Conservation (phyloP, 306 rosid species). For the Cucurbita moschata region DNA sequence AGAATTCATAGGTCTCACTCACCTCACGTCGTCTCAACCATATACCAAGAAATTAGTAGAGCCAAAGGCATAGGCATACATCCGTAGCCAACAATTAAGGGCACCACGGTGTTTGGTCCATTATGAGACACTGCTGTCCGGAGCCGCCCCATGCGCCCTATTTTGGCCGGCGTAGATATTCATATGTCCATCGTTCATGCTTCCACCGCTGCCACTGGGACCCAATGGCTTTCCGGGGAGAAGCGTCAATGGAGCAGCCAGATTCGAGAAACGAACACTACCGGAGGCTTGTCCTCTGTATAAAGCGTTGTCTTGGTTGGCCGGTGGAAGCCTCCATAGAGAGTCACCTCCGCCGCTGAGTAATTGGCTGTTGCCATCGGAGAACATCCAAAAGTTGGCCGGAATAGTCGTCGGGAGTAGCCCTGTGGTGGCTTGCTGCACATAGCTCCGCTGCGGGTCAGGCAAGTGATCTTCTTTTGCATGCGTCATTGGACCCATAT, state of each 20-base stretch:
- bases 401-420: neutral
- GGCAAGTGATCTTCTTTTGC: neutral
- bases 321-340: neutral
- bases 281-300: neutral
- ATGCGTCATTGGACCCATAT: neutral
- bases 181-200: neutral
- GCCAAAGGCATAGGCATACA: neutral
- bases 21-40: neutral
- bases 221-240: constrained; percentile 4
- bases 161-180: neutral
- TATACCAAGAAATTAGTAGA: neutral
- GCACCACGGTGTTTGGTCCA: neutral
- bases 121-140: neutral
- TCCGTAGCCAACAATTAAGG: neutral
- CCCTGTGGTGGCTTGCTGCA: neutral
- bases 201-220: neutral
- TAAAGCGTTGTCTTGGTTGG: neutral
- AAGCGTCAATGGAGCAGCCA: constrained; percentile 1
- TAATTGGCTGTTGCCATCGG: neutral
- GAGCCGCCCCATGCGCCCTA: neutral
- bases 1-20: neutral
- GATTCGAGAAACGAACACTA: neutral
- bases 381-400: constrained; percentile 7
- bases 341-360: neutral
- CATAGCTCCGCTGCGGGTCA: neutral